Percentiles rank a stretch among this genome's conserved stretches.
These are phyloP conservation scores for Pichia cabralensis DNA, from an alignment of 805 yeast species.

Conservation along the genomic window DNA sequence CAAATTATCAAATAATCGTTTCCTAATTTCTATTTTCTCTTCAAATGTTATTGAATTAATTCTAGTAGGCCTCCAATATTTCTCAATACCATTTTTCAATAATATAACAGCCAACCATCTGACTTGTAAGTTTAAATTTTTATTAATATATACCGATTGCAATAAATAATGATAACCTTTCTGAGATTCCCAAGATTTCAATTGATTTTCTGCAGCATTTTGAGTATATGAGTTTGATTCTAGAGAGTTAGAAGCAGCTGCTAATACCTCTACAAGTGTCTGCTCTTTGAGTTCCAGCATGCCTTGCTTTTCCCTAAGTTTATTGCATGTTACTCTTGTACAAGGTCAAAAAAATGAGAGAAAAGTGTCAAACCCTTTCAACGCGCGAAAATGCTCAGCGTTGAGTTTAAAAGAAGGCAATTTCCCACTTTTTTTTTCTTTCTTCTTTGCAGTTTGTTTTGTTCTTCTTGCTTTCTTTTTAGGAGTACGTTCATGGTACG, in stretches of 20 bases:
- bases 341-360: neutral
- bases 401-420: no score
- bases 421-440: slow-evolving; percentile 1
- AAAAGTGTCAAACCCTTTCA: no score
- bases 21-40: slow-evolving; percentile 58
- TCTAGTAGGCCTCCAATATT: slow-evolving; percentile 71
- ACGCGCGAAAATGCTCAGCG: no score
- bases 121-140: slow-evolving; percentile 47
- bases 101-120: slow-evolving; percentile 86
- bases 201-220: slow-evolving; percentile 56
- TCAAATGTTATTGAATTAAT: slow-evolving; percentile 42
- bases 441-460: no score
- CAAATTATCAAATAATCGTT: slow-evolving; percentile 43
- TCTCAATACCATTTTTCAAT: slow-evolving; percentile 80
- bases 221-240: no score
- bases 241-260: no score
- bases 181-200: slow-evolving; percentile 57
- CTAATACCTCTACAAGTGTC: no score
- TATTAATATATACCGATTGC: slow-evolving; percentile 49
- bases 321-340: no score
- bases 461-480: neutral
- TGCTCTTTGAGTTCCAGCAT: no score
- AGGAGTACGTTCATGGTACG: slow-evolving; percentile 8
- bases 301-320: no score
- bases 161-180: slow-evolving; percentile 29